Conservation (phyloP, 306 rosid genomes). For the Lagenaria siceraria region DNA sequence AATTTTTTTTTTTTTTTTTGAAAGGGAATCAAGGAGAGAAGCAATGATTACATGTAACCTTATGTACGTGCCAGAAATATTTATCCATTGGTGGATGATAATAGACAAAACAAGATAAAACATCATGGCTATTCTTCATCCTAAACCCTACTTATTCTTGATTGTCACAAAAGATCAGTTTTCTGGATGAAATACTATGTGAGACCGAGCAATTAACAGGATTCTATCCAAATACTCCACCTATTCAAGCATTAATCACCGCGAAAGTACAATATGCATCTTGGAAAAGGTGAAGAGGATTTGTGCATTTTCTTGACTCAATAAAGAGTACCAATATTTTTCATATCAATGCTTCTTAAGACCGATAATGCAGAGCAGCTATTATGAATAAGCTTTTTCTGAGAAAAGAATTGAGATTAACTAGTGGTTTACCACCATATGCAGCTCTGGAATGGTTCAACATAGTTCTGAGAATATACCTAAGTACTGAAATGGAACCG, state of each 20-base stretch:
- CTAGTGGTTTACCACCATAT: background rate
- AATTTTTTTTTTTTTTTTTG: too few species aligned
- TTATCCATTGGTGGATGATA: background rate
- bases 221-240: background rate
- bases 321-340: background rate
- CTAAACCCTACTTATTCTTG: background rate
- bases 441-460: background rate
- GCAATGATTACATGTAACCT: background rate
- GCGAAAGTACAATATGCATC: background rate
- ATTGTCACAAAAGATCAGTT: background rate
- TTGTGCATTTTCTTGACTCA: background rate
- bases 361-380: background rate
- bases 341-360: background rate
- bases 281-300: background rate
- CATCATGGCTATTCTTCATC: background rate
- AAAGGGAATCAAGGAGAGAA: background rate
- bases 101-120: background rate
- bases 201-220: background rate
- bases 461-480: background rate
- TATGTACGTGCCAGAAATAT: background rate
- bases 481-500: background rate
- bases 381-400: background rate
- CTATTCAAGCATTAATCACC: background rate
- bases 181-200: background rate
- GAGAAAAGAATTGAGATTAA: background rate